Conservation (phyloP, 2,329 filamentous ascomycete genomes). For the Pseudogymnoascus sp. region DNA sequence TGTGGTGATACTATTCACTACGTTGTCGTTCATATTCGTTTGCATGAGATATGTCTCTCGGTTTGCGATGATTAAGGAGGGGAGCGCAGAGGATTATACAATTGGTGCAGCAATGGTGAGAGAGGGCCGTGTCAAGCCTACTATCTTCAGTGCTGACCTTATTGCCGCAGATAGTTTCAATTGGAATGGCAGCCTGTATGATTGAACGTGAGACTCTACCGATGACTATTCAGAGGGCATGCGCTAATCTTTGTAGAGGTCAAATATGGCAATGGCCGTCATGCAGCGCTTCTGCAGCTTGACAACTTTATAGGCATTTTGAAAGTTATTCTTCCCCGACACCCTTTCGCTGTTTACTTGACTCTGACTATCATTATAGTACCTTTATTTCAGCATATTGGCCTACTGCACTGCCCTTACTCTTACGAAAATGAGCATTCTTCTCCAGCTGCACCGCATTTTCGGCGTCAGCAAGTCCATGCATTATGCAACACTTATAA, state of each 20-base stretch:
- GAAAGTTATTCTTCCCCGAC: not conserved
- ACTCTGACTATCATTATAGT: not conserved
- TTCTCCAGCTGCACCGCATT: slow-evolving; percentile 34
- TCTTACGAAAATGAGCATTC: slow-evolving; percentile 27
- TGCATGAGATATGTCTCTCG: not conserved
- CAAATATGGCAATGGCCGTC: slow-evolving; percentile 16
- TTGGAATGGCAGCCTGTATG: not conserved
- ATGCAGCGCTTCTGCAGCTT: slow-evolving; percentile 11
- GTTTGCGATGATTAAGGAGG: not conserved
- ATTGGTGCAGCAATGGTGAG: not conserved
- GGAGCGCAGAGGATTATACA: not conserved
- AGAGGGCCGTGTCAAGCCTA: not conserved
- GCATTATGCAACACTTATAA: not conserved
- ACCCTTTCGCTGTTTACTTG: not conserved
- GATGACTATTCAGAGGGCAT: not conserved
- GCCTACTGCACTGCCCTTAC: not conserved
- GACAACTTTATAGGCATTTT: not conserved
- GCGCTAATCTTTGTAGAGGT: slow-evolving; percentile 13
- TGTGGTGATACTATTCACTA: not conserved
- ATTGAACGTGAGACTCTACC: not conserved
- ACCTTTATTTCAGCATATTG: not conserved
- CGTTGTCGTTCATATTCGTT: not conserved
- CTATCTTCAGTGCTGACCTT: not conserved
- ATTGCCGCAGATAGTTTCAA: not conserved
- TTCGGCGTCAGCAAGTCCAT: slow-evolving; percentile 15